Conservation (phyloP, 169 alveolate species). For the Pseudocohnilembus persalinus region DNA sequence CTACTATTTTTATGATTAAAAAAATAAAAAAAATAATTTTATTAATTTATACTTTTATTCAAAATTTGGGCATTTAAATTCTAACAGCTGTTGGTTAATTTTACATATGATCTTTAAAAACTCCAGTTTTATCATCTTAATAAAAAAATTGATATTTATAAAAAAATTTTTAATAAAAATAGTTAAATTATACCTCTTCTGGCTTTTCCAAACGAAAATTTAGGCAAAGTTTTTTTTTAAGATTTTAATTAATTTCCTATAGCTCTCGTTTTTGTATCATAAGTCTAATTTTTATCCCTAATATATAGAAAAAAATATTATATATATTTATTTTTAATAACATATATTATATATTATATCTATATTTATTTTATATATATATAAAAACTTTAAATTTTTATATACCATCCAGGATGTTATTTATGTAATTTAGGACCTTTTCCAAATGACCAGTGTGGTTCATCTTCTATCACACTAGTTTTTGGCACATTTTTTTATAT, state of each 20-base stretch:
- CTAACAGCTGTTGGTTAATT: slow-evolving; percentile 27
- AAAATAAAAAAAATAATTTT: too few species aligned
- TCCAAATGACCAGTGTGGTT: slow-evolving; percentile 37
- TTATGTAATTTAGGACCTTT: slow-evolving; percentile 34
- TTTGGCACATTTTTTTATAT: slow-evolving; percentile 33
- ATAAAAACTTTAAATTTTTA: slow-evolving; percentile 1
- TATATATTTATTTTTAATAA: neutral
- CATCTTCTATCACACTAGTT: slow-evolving; percentile 34
- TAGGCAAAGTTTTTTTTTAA: slow-evolving; percentile 34
- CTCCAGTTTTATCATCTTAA: slow-evolving; percentile 32
- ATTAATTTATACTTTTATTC: slow-evolving; percentile 1
- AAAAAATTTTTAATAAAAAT: neutral
- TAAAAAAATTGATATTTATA: neutral
- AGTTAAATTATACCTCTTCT: slow-evolving; percentile 10
- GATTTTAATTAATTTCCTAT: slow-evolving; percentile 41
- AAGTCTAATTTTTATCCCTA: slow-evolving; percentile 34
- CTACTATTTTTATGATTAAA: too few species aligned
- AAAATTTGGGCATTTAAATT: slow-evolving; percentile 42
- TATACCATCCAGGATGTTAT: neutral
- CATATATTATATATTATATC: neutral
- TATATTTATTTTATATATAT: neutral
- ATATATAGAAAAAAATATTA: neutral
- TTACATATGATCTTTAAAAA: slow-evolving; percentile 36
- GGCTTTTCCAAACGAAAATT: slow-evolving; percentile 39
- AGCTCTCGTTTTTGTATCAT: slow-evolving; percentile 29